Base-by-base conservation (phyloP, 805 yeast species). In the Metschnikowia drakensbergensis region DNA sequence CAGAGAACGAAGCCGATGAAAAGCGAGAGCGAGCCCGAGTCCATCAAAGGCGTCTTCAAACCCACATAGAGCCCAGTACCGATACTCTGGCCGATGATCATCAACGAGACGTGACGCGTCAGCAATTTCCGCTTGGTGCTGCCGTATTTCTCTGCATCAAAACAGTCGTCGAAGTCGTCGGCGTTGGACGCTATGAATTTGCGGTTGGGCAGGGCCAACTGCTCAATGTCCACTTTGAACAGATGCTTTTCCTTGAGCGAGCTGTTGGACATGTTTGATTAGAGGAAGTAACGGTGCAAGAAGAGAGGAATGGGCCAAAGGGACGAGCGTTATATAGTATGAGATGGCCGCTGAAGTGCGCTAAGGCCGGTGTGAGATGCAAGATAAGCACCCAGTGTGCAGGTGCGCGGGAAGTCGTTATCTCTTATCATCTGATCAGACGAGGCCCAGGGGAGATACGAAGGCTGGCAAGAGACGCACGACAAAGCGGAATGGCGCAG, bases 51-150 rank as follows among this genome's bases (percentile, higher is more conserved):
- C 3, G 61, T 39, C 25, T 62, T 53, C 33, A 68, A 49, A 6
- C 72, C 71, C 27, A 69, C 58, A 52, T 63, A 69, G 32, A 69
- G 55, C 26, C 73, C 74, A 2, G 69, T 60, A 9, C 74, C 74
- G 31, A 69, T 61, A 46, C 60, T 49, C 47, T 64, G 69, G 22
- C 73, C 72, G 45, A 69, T 65, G 36, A 65, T 59, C 65, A 69
- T 64, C 49, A 69, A 58, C 25, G 66, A 57, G 9, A 69, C 65
- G 53, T 69, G 74, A 36, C 72, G 60, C 3, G 66, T 54, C 3
- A 54, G 52, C 38, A 68, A 53, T 37, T 58, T 54, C 49, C 73
- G 57, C 46, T 66, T 53, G 6, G 70, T 67, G 31, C 54, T 45
- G 23, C 70, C 71, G 48, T 67, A 65, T 37, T 62, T 61, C 4